Conservation (phyloP, 2,329 filamentous ascomycete species). For the Biscogniauxia marginata region DNA sequence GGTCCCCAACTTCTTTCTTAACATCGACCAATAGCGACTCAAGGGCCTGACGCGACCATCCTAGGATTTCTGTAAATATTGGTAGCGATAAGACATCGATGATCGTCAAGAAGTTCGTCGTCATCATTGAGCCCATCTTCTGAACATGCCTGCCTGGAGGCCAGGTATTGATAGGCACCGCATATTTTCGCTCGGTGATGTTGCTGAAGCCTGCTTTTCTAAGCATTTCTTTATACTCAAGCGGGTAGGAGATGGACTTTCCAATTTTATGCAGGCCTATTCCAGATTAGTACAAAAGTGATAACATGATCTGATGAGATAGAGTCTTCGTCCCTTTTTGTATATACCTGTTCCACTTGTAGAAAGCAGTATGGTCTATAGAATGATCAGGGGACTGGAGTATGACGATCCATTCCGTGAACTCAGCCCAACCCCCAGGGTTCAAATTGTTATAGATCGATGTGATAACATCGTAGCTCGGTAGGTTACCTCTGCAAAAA, state of each 20-base stretch:
- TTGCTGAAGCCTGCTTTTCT: constrained; percentile 18
- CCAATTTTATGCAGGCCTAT: constrained; percentile 28
- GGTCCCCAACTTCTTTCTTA: constrained; percentile 22
- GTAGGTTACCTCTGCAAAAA: constrained; percentile 10
- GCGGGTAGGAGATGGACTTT: constrained; percentile 28
- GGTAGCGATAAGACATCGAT: constrained; percentile 23
- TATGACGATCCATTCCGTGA: constrained; percentile 34
- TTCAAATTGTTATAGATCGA: constrained; percentile 32
- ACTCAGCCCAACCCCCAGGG: constrained; percentile 35
- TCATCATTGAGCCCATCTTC: constrained; percentile 31
- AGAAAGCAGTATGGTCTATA: constrained; percentile 29
- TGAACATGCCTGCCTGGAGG: constrained; percentile 31
- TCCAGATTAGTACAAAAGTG: constrained; percentile 4
- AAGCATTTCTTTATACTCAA: constrained; percentile 22
- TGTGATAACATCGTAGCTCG: constrained; percentile 23
- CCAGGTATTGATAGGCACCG: constrained; percentile 29
- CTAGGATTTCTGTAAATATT: constrained; percentile 21
- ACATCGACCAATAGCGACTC: constrained; percentile 21
- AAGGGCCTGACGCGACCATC: constrained; percentile 23
- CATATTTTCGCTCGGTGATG: constrained; percentile 19
- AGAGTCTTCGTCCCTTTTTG: constrained; percentile 6
- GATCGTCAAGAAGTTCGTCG: constrained; percentile 24
- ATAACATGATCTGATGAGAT: constrained; percentile 1
- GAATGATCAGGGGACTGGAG: constrained; percentile 33
- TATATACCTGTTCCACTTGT: constrained; percentile 31